These are phyloP conservation scores for Sisymbrium altissimum DNA, from an alignment of 345 rosid genomes.

Conservation along the genomic window DNA sequence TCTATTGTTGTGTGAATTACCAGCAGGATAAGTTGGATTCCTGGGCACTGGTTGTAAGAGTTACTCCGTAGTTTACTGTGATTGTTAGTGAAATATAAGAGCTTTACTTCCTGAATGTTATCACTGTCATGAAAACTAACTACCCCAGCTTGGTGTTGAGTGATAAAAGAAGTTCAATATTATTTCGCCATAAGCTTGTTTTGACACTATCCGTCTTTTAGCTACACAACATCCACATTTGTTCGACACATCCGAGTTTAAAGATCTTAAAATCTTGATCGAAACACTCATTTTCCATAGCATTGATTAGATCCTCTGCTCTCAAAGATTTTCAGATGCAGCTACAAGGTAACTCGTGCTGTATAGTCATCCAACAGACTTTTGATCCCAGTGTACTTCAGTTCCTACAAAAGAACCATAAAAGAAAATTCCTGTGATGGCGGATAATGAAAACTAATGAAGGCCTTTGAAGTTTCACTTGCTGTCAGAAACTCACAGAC, in stretches of 20 bases:
- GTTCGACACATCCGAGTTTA: too few species aligned
- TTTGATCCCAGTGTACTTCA: constrained; percentile 25
- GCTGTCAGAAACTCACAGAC: constrained; percentile 50
- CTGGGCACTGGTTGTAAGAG: not conserved
- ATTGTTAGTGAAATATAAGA: not conserved
- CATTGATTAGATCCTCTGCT: not conserved
- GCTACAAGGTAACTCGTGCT: constrained; percentile 2
- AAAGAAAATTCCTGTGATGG: not conserved
- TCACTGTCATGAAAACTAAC: not conserved
- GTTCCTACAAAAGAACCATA: constrained; percentile 13
- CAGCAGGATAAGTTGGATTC: not conserved
- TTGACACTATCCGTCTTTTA: too few species aligned
- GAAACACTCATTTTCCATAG: not conserved
- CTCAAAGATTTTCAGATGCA: not conserved
- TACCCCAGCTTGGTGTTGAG: not conserved
- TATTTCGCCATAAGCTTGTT: too few species aligned
- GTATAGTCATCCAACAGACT: constrained; percentile 25
- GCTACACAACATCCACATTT: too few species aligned
- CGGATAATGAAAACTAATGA: not conserved
- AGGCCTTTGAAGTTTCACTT: not conserved
- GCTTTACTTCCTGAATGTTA: not conserved
- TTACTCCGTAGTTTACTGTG: not conserved
- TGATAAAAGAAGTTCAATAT: not conserved
- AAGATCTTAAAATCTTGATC: not conserved
- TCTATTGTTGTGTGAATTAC: not conserved